Evolutionary conservation across 1,284 basidiomycete genomes (phyloP).

Genomic region (Trichosporon asahii): DNA sequence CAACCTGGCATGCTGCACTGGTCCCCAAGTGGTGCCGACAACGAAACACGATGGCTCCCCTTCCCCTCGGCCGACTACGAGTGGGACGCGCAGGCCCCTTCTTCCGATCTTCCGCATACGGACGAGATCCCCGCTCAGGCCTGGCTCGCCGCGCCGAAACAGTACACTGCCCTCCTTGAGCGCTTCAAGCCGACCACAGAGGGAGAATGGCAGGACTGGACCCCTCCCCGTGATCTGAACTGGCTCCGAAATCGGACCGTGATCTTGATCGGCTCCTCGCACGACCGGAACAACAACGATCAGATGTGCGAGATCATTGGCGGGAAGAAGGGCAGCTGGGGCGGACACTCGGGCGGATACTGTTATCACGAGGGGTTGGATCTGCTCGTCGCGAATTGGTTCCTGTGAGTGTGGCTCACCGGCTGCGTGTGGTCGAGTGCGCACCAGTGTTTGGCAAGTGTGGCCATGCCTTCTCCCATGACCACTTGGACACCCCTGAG

Average conservation of each 20-base stretch:
- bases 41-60: constrained; percentile 31
- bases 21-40: constrained; percentile 8
- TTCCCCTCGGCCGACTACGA: constrained; percentile 12
- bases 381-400: constrained; percentile 28
- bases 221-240: neutral
- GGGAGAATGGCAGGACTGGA: neutral
- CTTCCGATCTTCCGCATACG: constrained; percentile 16
- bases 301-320: constrained; percentile 17
- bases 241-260: neutral
- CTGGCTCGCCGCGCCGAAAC: constrained; percentile 14
- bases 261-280: neutral
- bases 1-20: constrained; percentile 31
- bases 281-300: constrained; percentile 18
- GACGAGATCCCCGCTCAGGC: constrained; percentile 17
- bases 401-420: constrained; percentile 26
- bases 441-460: no score
- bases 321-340: constrained; percentile 16
- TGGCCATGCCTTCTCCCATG: neutral
- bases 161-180: constrained; percentile 20
- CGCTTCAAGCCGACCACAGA: neutral
- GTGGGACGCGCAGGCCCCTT: constrained; percentile 10
- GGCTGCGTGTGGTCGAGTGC: no score
- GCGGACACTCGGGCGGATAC: constrained; percentile 23
- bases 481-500: no score
- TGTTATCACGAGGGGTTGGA: constrained; percentile 25